These are phyloP conservation scores for Ascochyta lentis DNA, from an alignment of 2,329 filamentous ascomycete species.

Conservation along the genomic window DNA sequence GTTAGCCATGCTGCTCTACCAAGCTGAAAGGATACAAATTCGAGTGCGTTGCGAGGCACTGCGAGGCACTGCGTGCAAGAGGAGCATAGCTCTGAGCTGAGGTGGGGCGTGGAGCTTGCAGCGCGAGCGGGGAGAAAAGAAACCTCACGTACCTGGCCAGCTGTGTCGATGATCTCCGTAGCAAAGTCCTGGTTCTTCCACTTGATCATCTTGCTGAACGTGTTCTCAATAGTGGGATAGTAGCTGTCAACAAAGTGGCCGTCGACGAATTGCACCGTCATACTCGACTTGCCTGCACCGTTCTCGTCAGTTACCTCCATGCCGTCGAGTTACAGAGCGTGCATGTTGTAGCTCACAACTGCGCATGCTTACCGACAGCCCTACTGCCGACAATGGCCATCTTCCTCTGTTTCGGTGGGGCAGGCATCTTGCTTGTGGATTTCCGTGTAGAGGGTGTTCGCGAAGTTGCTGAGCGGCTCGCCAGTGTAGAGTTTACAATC, in stretches of 20 bases:
- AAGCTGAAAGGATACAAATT: background rate
- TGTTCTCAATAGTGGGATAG: conserved; percentile 99
- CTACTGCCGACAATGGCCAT: conserved; percentile 95
- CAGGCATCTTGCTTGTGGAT: conserved; percentile 60
- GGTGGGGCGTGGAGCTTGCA: conserved; percentile 23
- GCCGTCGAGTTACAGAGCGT: background rate
- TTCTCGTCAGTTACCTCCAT: conserved; percentile 17
- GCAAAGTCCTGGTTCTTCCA: conserved; percentile 92
- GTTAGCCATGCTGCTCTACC: conserved; percentile 28
- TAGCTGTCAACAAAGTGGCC: conserved; percentile 99
- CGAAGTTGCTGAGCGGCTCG: conserved; percentile 27
- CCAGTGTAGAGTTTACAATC: conserved; percentile 29
- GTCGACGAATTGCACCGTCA: conserved; percentile 96
- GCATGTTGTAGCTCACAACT: conserved; percentile 24
- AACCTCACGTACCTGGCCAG: conserved; percentile 74
- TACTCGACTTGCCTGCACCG: conserved; percentile 85
- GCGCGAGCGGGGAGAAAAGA: conserved; percentile 25
- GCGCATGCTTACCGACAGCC: conserved; percentile 73
- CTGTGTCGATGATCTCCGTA: conserved; percentile 98
- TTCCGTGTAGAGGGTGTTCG: conserved; percentile 3
- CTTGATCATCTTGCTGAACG: conserved; percentile 94
- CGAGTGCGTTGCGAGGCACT: background rate
- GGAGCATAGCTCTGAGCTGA: conserved; percentile 5
- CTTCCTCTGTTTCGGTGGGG: conserved; percentile 86
- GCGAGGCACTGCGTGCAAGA: background rate